Evolutionary conservation across 2,329 filamentous ascomycete genomes (phyloP).

Genomic region (Simplicillium aogashimaense): DNA sequence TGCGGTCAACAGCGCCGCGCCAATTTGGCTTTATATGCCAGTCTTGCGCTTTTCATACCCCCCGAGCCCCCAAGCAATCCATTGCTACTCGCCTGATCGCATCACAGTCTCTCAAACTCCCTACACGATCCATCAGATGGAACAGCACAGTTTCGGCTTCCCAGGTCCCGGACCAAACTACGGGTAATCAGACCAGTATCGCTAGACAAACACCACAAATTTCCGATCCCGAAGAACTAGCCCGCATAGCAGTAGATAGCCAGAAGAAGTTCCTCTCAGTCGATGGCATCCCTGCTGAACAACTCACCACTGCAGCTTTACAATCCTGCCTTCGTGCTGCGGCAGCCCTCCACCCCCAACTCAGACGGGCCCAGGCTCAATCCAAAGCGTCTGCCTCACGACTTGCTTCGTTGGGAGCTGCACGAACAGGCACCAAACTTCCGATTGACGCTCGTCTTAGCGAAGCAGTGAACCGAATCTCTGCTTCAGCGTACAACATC

Average conservation of each 20-base stretch:
- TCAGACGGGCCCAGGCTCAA: constrained; percentile 26
- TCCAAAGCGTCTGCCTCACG: constrained; percentile 40
- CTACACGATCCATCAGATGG: background rate
- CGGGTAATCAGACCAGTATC: background rate
- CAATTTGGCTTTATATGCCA: constrained; percentile 30
- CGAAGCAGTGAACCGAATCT: constrained; percentile 41
- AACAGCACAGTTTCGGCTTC: background rate
- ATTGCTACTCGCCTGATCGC: constrained; percentile 15
- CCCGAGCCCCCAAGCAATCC: constrained; percentile 9
- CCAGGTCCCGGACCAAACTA: background rate
- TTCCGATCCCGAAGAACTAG: constrained; percentile 28
- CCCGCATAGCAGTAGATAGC: constrained; percentile 29
- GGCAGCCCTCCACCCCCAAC: constrained; percentile 29
- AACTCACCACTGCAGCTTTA: constrained; percentile 32
- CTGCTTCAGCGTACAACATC: constrained; percentile 56
- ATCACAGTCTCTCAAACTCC: constrained; percentile 7
- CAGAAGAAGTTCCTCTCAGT: constrained; percentile 32
- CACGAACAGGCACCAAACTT: constrained; percentile 20
- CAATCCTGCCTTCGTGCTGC: constrained; percentile 34
- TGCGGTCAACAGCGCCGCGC: constrained; percentile 25
- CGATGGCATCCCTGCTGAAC: constrained; percentile 32
- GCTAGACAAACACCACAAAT: constrained; percentile 11
- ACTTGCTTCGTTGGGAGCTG: constrained; percentile 35
- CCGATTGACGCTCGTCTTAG: constrained; percentile 24
- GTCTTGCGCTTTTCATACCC: constrained; percentile 27